Evolutionary conservation across 805 yeast genomes (phyloP).

Genomic region (Saturnispora gosingensis): DNA sequence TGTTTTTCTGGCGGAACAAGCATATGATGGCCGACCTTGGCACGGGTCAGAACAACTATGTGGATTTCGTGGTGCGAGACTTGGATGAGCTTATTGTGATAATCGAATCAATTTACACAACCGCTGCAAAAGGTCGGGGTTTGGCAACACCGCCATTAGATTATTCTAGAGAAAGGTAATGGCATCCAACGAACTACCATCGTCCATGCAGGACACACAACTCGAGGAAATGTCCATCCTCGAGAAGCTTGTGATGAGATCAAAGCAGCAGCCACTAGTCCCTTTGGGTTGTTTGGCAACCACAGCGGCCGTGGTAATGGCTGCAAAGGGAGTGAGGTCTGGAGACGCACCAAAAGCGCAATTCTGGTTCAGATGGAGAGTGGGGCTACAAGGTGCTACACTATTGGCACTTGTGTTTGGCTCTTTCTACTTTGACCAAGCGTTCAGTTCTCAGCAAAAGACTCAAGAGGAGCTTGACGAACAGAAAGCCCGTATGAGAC

Average conservation of each 20-base stretch:
- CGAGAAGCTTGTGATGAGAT: constrained; percentile 49
- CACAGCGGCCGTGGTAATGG: constrained; percentile 68
- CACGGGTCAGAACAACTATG: constrained; percentile 92
- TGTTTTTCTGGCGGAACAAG: constrained; percentile 88
- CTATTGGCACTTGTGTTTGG: constrained; percentile 76
- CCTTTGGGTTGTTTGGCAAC: constrained; percentile 78
- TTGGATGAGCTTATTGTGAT: constrained; percentile 89
- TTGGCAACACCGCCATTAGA: constrained; percentile 77
- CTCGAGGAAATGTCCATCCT: constrained; percentile 44
- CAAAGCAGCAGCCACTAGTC: constrained; percentile 82
- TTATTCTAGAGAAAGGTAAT: constrained; percentile 27
- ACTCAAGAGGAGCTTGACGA: constrained; percentile 56
- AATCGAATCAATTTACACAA: constrained; percentile 79
- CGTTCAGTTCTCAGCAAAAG: constrained; percentile 32
- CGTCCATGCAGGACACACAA: constrained; percentile 39
- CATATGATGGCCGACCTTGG: constrained; percentile 99
- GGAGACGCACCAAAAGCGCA: constrained; percentile 76
- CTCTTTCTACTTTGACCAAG: constrained; percentile 55
- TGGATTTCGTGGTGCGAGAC: constrained; percentile 70
- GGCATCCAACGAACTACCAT: constrained; percentile 37
- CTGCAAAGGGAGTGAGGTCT: constrained; percentile 62
- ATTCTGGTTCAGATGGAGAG: constrained; percentile 83
- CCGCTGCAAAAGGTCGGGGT: constrained; percentile 90
- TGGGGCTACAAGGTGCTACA: constrained; percentile 77
- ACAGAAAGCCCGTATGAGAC: constrained; percentile 79